Conservation (phyloP, 768 basidiomycete genomes). For the Xerocomus spinulosus region DNA sequence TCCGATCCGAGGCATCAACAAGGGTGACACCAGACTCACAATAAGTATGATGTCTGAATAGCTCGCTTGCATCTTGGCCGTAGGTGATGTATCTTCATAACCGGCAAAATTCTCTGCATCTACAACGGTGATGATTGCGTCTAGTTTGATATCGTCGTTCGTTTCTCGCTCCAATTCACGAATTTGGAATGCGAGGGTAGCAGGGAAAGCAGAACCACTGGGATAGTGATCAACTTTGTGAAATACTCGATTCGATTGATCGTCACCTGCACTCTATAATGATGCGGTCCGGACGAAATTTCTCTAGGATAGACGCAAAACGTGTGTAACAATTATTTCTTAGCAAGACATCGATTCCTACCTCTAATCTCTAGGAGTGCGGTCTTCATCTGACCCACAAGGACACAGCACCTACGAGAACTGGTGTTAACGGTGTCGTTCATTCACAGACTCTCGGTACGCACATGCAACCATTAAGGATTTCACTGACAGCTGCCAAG, state of each 20-base stretch:
- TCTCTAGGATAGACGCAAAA: constrained; percentile 48
- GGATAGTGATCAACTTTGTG: neutral
- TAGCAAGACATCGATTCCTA: constrained; percentile 24
- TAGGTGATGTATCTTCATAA: constrained; percentile 89
- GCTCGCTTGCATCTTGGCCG: constrained; percentile 91
- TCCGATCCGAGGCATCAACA: neutral
- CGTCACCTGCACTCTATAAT: constrained; percentile 91
- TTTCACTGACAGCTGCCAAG: constrained; percentile 85
- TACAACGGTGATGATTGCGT: constrained; percentile 88
- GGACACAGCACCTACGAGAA: constrained; percentile 73
- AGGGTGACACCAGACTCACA: constrained; percentile 37
- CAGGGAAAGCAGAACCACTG: constrained; percentile 93
- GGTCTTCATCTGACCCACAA: constrained; percentile 92
- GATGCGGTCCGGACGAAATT: constrained; percentile 82
- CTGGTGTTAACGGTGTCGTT: neutral
- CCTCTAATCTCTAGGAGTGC: constrained; percentile 86
- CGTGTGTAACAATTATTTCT: neutral
- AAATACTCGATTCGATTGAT: neutral
- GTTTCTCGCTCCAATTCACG: constrained; percentile 84
- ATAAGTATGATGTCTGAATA: constrained; percentile 91
- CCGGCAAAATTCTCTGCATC: constrained; percentile 90
- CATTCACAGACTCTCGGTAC: constrained; percentile 5
- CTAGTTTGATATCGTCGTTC: constrained; percentile 68
- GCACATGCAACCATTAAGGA: constrained; percentile 94
- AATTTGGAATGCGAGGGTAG: constrained; percentile 92